Evolutionary conservation across 305 asterid species (phyloP).

Genomic region (Coffea humblotiana): DNA sequence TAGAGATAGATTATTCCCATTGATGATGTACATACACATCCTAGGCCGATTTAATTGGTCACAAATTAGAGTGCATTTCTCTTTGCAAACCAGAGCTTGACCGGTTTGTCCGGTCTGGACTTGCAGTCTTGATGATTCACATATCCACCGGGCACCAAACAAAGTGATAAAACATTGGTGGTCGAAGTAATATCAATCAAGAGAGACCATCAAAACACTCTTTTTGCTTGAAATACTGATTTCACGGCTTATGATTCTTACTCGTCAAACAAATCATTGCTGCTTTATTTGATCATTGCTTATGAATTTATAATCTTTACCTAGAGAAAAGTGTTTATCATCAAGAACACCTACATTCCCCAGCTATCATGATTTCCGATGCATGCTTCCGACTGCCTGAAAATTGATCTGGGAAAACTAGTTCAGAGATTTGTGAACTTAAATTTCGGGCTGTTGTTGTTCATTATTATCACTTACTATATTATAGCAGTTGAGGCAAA

Average conservation of each 20-base stretch:
- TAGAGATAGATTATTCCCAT: not conserved
- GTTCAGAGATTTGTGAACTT: not conserved
- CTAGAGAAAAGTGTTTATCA: not conserved
- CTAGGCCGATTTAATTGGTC: not conserved
- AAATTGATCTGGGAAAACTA: not conserved
- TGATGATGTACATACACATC: too few relatives aligned
- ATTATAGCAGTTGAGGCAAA: not conserved
- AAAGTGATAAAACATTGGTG: not conserved
- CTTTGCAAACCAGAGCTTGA: not conserved
- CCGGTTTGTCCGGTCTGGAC: not conserved
- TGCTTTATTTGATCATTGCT: too few relatives aligned
- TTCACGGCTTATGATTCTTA: not conserved
- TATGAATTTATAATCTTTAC: too few relatives aligned
- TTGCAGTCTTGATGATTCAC: not conserved
- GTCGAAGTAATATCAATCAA: too few relatives aligned
- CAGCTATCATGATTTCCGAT: not conserved
- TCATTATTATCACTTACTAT: too few relatives aligned
- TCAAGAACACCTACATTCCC: not conserved
- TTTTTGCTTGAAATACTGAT: not conserved
- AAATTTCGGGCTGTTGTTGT: not conserved
- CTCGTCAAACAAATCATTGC: not conserved
- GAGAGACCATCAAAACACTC: not conserved
- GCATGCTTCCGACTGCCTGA: not conserved
- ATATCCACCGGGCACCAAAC: not conserved
- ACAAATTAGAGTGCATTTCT: too few relatives aligned